Conservation (phyloP, 164 flowering plant genomes). For the Piper betle region DNA sequence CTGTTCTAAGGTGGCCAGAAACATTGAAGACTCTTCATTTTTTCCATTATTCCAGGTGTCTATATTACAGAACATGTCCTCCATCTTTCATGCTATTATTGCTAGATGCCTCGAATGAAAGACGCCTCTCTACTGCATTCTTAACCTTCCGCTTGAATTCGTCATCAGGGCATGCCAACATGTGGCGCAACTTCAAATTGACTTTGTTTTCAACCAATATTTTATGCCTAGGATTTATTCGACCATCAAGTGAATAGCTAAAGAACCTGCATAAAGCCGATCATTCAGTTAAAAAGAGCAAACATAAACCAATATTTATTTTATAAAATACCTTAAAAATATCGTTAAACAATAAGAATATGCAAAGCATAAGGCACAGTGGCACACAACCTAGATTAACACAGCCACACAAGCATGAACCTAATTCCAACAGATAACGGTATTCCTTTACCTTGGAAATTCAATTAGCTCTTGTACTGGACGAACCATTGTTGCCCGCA, state of each 20-base stretch:
- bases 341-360: neutral
- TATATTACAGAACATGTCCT: too few relatives aligned
- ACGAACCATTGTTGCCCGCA: slow-evolving; percentile 77
- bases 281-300: neutral
- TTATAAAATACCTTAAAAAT: neutral
- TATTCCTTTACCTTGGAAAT: slow-evolving; percentile 63
- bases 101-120: slow-evolving; percentile 41
- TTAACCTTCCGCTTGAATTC: slow-evolving; percentile 45
- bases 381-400: neutral
- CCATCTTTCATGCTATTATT: too few relatives aligned
- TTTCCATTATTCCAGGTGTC: too few relatives aligned
- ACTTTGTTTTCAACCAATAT: slow-evolving; percentile 53
- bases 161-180: slow-evolving; percentile 60
- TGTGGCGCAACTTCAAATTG: slow-evolving; percentile 65
- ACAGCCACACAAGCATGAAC: neutral
- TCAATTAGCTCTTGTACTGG: slow-evolving; percentile 76
- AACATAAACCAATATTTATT: neutral
- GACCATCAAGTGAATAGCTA: slow-evolving; percentile 76
- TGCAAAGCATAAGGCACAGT: neutral
- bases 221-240: slow-evolving; percentile 78
- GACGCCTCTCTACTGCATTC: slow-evolving; percentile 51
- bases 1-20: too few relatives aligned
- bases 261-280: slow-evolving; percentile 44
- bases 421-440: neutral
- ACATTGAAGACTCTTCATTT: too few relatives aligned